Evolutionary conservation across 371 early-diverging fungal genomes (phyloP), one percentile per base, ranked within the genome.

Genomic region (Rhizomucor pusillus): DNA sequence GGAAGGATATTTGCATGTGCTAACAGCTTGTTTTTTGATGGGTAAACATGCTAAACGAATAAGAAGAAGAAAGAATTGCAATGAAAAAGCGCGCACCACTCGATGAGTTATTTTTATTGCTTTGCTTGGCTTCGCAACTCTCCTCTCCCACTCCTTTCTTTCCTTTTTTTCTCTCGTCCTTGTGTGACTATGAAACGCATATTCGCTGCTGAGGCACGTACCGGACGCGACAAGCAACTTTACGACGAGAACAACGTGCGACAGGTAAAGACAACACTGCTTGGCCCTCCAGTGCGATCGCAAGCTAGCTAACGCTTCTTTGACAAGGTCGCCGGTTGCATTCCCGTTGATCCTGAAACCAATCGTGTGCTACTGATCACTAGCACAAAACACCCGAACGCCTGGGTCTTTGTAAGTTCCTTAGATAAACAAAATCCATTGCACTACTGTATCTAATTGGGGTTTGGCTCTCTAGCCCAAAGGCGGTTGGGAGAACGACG

Each of bases 401-500:
- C 76, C 5, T 86, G 83, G 83, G 82, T 85, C 11, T 50, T 83
- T 34, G 79, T 76, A 67, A 71, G 67, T 61, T 25, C 18, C 37
- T 36, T 13, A 37, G 16, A 41, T 11, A 29, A 25, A 37, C 41
- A 46, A 25, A 1, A 29, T 10, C 1, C n/a, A 43, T 1, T n/a
- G n/a, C n/a, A n/a, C n/a, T n/a, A n/a, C n/a, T 4, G 29, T 16
- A 34, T 9, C 1, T 40, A 19, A n/a, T n/a, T n/a, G n/a, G 1
- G 23, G n/a, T 20, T 7, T 18, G 34, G 35, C 16, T 37, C n/a
- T 50, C 23, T 56, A 79, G 66, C 85, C 85, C 12, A 85, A 85
- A 60, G 85, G 85, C 6, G 85, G 85, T 24, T 85, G 85, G 85
- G 85, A 85, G 50, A 81, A 71, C 46, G 85, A 85, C 47, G 85